phyloP scores from a whole-genome alignment of 306 rosid species.

The Cucumis sativus region DNA sequence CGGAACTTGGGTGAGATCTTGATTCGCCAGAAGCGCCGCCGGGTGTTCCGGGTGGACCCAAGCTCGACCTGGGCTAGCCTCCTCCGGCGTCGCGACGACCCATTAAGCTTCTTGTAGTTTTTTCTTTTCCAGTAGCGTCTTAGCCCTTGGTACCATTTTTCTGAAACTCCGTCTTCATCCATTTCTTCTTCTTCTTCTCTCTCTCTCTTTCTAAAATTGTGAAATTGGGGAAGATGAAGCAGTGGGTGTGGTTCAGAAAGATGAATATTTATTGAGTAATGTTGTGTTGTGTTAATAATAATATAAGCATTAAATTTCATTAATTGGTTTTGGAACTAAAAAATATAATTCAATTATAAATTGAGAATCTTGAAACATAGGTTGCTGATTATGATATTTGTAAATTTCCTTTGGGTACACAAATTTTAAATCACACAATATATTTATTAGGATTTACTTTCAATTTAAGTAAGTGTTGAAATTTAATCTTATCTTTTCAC shows the following conservation, averaged over 20 bases:
- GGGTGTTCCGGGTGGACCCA: slow-evolving; percentile 13
- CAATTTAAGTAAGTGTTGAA: too few relatives aligned
- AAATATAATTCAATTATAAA: neutral
- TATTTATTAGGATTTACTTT: too few relatives aligned
- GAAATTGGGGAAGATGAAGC: neutral
- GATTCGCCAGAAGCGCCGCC: slow-evolving; percentile 39
- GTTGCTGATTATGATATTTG: too few relatives aligned
- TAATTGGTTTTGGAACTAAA: neutral
- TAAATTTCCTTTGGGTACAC: too few relatives aligned
- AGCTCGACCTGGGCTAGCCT: slow-evolving; percentile 20
- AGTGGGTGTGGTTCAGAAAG: neutral
- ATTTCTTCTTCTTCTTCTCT: neutral
- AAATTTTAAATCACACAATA: too few relatives aligned
- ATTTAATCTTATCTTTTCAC: too few relatives aligned
- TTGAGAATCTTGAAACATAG: neutral
- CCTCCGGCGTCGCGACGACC: slow-evolving; percentile 9
- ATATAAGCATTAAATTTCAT: neutral
- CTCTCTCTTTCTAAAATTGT: neutral
- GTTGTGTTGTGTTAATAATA: neutral
- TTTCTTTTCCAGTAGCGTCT: slow-evolving; percentile 40
- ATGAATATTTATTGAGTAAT: neutral
- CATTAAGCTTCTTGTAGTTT: slow-evolving; percentile 34
- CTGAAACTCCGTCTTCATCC: slow-evolving; percentile 26
- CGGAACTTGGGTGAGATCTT: slow-evolving; percentile 35
- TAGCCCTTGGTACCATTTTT: slow-evolving; percentile 25